phyloP scores from a whole-genome alignment of 306 rosid species.

The Gillenia trifoliata region DNA sequence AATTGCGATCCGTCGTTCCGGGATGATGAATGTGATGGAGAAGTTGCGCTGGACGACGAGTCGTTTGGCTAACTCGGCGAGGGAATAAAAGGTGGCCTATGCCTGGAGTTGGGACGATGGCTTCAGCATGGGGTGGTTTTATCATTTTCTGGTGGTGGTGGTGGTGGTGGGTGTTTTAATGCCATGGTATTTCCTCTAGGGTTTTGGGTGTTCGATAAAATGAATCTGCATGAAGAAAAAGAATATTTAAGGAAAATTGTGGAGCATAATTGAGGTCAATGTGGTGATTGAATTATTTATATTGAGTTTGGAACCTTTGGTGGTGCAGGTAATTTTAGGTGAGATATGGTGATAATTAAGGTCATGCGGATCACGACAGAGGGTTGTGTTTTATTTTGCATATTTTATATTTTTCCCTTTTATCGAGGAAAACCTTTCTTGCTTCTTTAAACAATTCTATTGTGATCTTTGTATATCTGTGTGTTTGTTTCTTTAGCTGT shows the following conservation, averaged over 20 bases:
- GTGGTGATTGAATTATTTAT: too few relatives aligned
- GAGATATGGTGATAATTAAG: too few relatives aligned
- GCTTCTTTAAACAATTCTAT: too few relatives aligned
- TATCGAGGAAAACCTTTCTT: too few relatives aligned
- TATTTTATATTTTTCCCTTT: too few relatives aligned
- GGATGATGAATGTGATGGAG: conserved; percentile 19
- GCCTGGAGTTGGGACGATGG: conserved; percentile 22
- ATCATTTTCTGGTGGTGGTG: not conserved
- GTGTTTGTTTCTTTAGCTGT: too few relatives aligned
- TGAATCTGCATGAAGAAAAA: not conserved
- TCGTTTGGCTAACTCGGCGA: conserved; percentile 21
- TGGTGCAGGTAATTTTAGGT: too few relatives aligned
- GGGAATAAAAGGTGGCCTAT: conserved; percentile 26
- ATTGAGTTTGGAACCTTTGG: too few relatives aligned
- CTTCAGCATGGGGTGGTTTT: conserved; percentile 11
- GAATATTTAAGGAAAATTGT: not conserved
- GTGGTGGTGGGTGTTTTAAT: not conserved
- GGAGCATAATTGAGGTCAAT: too few relatives aligned
- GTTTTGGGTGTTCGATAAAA: not conserved
- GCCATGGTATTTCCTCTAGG: not conserved
- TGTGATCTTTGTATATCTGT: too few relatives aligned
- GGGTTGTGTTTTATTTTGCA: too few relatives aligned
- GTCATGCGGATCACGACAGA: too few relatives aligned
- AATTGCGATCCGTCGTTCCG: conserved; percentile 5
- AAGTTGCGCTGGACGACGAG: conserved; percentile 13